Evolutionary conservation across 768 basidiomycete species (phyloP), one percentile per base, ranked within the genome.

Genomic region (Boletus huronensis): DNA sequence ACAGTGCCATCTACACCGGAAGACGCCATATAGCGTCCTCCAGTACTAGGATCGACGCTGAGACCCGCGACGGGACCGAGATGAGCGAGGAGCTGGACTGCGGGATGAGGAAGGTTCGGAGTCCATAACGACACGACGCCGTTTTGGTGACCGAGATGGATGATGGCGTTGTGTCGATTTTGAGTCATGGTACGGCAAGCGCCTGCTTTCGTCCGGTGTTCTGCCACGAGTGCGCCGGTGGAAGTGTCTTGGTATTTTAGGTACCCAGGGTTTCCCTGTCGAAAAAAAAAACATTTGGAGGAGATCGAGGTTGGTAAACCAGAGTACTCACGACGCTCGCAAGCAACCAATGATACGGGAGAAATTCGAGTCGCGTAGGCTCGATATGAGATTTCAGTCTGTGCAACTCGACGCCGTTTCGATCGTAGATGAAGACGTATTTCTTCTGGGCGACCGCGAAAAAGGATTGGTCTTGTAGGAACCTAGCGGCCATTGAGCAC

Each of bases 161-260:
- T 87, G 57, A 98, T 92, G 13, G 93, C 97, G 70, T 88, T 95
- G 74, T 98, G 94, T 16, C 77, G 70, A 67, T 97, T 98, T 76
- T 98, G 94, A 0, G 90, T 76, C 85, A 99, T 90, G 36, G 89
- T 82, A 32, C 75, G 79, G 62, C 90, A 93, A 9, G 87, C 80
- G 3, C 97, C 95, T 25, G 96, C 80, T 65, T 91, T 93, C 9
- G 94, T 96, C 21, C 92, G 85, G 70, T 96, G 92, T 67, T 92
- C 87, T 35, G 84, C 83, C 32, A 98, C 76, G 36, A 97, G 78
- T 51, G 84, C 79, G 13, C 97, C 97, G 0, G 93, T 98, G 5
- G 96, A 93, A 0, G 92, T 95, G 67, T 99, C 97, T 74, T 96
- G 93, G 73, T 98, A 99, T 74, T 95, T 95, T 0, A 98, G 77